Evolutionary conservation across 1,284 basidiomycete species (phyloP), one percentile per base, ranked within the genome.

Genomic region (Ceratobasidium theobromae): DNA sequence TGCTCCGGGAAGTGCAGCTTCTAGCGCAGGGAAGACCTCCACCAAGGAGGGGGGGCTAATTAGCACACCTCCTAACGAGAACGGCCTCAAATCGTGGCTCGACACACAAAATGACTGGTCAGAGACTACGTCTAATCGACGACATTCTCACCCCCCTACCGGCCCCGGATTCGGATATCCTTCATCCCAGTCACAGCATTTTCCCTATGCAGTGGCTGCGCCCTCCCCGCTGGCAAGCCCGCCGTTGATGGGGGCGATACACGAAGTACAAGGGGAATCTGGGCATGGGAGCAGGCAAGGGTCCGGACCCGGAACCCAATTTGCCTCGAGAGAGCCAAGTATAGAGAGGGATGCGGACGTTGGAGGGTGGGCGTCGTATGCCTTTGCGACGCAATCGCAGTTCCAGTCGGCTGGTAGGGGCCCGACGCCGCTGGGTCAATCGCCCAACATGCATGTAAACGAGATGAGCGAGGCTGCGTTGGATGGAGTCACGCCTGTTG

Each of bases 301-400:
- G 18, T 8, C n/a, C 14, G 45, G 55, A n/a, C 33, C 4, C 3
- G 40, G 55, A n/a, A 45, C 9, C 43, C 5, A n/a, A 6, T 45
- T 45, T 45, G 43, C 12, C 18, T 58, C 41, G 30, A 21, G 55
- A 46, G 55, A 58, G 28, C 25, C 55, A 30, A 58, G 55, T 45
- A 25, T 51, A n/a, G 48, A 51, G 18, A 21, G 48, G 48, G 8
- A 25, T 12, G 43, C 16, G 28, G 41, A 25, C 25, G 40, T 8
- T 21, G 55, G 30, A 12, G 55, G 55, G 21, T 58, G 55, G 55
- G 55, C 55, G 16, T 46, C 55, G 27, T 58, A 58, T n/a, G 55
- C 55, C 4, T 48, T 58, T 25, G 43, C 55, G 11, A 11, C 8
- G 6, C 9, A n/a, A 21, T 45, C 43, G 9, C 43, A 21, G 18